Conservation (phyloP, 2,329 filamentous ascomycete genomes). For the Exophiala sp. region DNA sequence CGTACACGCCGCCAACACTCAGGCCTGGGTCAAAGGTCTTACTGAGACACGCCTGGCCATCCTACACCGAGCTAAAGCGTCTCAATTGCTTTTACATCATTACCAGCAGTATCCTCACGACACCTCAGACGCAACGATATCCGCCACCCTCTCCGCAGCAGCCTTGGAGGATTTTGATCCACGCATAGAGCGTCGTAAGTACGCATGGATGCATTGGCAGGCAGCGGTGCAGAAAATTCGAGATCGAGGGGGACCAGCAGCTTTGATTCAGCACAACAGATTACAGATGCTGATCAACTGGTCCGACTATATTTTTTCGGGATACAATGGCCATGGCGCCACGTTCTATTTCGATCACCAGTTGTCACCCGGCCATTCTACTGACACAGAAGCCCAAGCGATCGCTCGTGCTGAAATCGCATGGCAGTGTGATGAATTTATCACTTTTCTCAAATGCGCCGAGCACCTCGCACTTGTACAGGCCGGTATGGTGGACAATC, state of each 20-base stretch:
- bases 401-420: slow-evolving; percentile 32
- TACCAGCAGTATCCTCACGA: slow-evolving; percentile 32
- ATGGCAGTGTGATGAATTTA: slow-evolving; percentile 36
- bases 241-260: slow-evolving; percentile 35
- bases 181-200: slow-evolving; percentile 35
- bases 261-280: slow-evolving; percentile 34
- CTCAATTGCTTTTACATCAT: slow-evolving; percentile 35
- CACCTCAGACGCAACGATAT: slow-evolving; percentile 37
- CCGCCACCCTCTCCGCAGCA: slow-evolving; percentile 37
- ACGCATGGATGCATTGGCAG: slow-evolving; percentile 39
- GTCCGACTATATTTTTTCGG: slow-evolving; percentile 39
- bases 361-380: slow-evolving; percentile 19
- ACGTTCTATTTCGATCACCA: slow-evolving; percentile 35
- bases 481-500: slow-evolving; percentile 18
- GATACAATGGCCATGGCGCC: slow-evolving; percentile 34
- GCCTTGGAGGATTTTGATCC: slow-evolving; percentile 39
- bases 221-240: slow-evolving; percentile 37
- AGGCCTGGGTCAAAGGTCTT: slow-evolving; percentile 36
- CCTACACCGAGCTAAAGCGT: slow-evolving; percentile 32
- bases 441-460: slow-evolving; percentile 36
- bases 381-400: slow-evolving; percentile 10
- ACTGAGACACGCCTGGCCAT: slow-evolving; percentile 32
- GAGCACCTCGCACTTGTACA: slow-evolving; percentile 36
- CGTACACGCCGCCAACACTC: slow-evolving; percentile 37
- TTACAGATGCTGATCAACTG: slow-evolving; percentile 40